A percentile compares a stretch with the other conserved stretches of the same genome.
These are phyloP conservation scores for Xylaria polymorpha DNA, from an alignment of 2,329 filamentous ascomycete species.

Conservation along the genomic window DNA sequence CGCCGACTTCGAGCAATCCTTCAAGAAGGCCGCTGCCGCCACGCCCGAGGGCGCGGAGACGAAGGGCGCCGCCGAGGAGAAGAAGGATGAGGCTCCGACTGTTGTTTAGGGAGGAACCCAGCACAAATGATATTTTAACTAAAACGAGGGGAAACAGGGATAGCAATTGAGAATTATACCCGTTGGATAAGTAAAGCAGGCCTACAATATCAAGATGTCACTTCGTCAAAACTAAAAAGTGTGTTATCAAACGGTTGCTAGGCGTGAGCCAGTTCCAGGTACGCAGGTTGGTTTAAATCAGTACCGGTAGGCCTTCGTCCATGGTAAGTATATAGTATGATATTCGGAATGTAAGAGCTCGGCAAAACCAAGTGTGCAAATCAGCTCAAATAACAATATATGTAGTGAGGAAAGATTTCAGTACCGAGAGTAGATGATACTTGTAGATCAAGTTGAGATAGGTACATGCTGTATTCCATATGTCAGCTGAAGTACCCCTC, in stretches of 20 bases:
- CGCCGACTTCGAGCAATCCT: constrained; percentile 92
- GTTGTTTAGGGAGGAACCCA: constrained; percentile 48
- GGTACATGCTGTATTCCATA: no score
- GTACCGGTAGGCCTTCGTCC: not conserved
- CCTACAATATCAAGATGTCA: constrained; percentile 6
- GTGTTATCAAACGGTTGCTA: not conserved
- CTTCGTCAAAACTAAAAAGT: not conserved
- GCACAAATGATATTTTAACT: constrained; percentile 2
- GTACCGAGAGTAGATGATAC: not conserved
- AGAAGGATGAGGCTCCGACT: constrained; percentile 54
- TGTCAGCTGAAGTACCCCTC: constrained; percentile 1
- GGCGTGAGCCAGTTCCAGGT: not conserved
- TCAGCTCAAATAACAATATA: not conserved
- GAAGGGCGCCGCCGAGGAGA: constrained; percentile 41
- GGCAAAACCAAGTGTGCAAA: not conserved
- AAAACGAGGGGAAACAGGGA: constrained; percentile 13
- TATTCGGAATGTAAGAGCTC: not conserved
- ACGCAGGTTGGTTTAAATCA: not conserved
- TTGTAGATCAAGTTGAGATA: not conserved
- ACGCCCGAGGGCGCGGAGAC: constrained; percentile 48
- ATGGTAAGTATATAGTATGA: not conserved
- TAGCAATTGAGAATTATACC: constrained; percentile 34
- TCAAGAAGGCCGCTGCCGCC: constrained; percentile 69
- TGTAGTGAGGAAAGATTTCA: not conserved
- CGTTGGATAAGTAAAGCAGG: constrained; percentile 27